Base-by-base conservation (phyloP, 345 rosid genomes). In the Kernera saxatilis region DNA sequence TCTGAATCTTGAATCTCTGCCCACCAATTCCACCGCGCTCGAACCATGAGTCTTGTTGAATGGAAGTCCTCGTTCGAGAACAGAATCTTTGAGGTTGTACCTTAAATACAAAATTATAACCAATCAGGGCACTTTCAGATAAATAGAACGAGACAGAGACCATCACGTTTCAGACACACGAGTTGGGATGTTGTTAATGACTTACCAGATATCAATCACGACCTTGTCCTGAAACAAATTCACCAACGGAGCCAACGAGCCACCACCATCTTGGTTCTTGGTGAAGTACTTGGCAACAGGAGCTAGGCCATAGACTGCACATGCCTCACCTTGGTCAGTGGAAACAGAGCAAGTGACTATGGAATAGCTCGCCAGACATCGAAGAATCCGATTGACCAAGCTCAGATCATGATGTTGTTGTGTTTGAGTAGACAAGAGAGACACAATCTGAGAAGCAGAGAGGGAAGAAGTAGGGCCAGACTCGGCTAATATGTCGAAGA, bases 1-100 rank as follows among this genome's bases (percentile, higher is more conserved):
- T 37, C 68, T 44, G 33, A 75, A 77, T 69, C 80, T 76, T 26
- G 77, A 48, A 40, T 88, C 79, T 52, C 72, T 73, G 0, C 77
- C 74, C 5, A 77, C 21, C 32, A 76, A 81, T 30, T 78, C 74
- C 1, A 27, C 21, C 0, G 80, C 71, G 26, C 61, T 64, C 67
- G 72, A 79, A 17, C 88, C 88, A 33, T 86, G 78, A 1, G 86
- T 80, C 21, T 77, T 86, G 80, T 77, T 73, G 15, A 86, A 86
- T 44, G 90, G 86, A 71, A 84, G 21, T 3, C 85, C 81, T 51
- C 87, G 86, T 22, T 82, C 75, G 0, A 82, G 61, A 36, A 83
- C 76, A 12, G 71, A 80, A 13, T 80, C 85, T 67, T 80, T 84
- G 55, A 84, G 69, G 69, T 77, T 14, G 75, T 80, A 78, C 86